Conservation (phyloP, 371 early-diverging fungal genomes). For the Smittium culicis region DNA sequence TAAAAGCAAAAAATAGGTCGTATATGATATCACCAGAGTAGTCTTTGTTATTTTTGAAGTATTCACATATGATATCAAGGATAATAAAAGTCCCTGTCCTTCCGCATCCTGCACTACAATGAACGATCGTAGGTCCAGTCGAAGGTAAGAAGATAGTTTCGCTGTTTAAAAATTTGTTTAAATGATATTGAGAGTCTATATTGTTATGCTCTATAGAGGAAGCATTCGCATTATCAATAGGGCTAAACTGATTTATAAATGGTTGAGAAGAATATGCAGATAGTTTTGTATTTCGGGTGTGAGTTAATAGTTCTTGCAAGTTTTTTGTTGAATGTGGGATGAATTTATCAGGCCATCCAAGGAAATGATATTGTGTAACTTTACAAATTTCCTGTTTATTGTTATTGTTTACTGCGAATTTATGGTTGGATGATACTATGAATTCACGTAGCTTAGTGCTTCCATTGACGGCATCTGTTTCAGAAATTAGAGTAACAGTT, state of each 20-base stretch:
- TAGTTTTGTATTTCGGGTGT: not conserved
- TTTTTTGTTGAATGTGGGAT: not conserved
- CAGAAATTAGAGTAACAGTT: conserved; percentile 19
- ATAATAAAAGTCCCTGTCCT: conserved; percentile 88
- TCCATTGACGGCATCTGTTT: conserved; percentile 20
- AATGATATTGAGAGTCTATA: too few species aligned
- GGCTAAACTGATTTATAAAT: too few species aligned
- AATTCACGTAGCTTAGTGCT: conserved; percentile 30
- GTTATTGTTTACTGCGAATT: not conserved
- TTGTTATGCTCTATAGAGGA: not conserved
- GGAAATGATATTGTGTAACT: not conserved
- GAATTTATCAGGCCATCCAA: not conserved
- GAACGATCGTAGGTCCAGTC: conserved; percentile 45
- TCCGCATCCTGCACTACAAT: conserved; percentile 97
- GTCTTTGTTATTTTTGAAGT: conserved; percentile 16
- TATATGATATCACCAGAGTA: conserved; percentile 25
- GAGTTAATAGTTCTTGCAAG: not conserved
- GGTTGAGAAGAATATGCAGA: not conserved
- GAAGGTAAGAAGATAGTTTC: conserved; percentile 6
- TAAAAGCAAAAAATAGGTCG: conserved; percentile 19
- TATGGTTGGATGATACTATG: conserved; percentile 5
- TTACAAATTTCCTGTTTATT: not conserved
- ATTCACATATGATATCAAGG: conserved; percentile 49
- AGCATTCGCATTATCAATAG: not conserved
- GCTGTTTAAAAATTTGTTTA: not conserved